A percentile compares a stretch with the other conserved stretches of the same genome.
These are phyloP conservation scores for Tuber umbilicatum DNA, from an alignment of 495 filamentous ascomycete genomes.

Conservation along the genomic window DNA sequence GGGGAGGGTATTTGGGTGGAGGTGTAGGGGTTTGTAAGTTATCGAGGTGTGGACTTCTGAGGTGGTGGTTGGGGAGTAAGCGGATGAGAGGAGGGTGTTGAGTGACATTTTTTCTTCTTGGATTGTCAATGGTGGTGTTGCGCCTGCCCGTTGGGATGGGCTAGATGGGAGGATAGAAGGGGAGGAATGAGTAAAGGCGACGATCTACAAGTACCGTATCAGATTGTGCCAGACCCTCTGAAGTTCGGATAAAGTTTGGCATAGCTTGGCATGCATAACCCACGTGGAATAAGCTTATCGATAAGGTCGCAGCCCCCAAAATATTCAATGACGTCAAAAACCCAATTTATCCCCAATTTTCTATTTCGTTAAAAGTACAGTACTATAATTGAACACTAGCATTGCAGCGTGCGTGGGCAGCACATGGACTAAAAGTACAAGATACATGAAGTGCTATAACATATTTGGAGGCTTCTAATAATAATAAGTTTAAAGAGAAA, in stretches of 20 bases:
- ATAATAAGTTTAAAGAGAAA: neutral
- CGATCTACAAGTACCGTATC: neutral
- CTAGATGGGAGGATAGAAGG: neutral
- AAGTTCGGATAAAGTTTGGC: neutral
- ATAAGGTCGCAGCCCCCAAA: neutral
- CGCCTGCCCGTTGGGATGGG: neutral
- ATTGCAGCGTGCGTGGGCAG: neutral
- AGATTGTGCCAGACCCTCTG: neutral
- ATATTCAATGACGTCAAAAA: neutral
- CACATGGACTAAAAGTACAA: neutral
- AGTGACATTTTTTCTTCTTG: neutral
- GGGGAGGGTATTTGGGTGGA: neutral
- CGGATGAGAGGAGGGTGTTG: neutral
- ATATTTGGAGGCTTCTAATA: neutral
- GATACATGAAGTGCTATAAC: neutral
- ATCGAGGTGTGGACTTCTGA: neutral
- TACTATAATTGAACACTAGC: neutral
- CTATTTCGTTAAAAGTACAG: neutral
- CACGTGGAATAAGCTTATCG: conserved; percentile 4
- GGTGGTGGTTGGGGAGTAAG: neutral
- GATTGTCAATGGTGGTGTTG: neutral
- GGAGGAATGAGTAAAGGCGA: neutral
- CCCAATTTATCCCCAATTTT: neutral
- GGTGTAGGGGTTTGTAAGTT: neutral
- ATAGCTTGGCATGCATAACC: neutral